Evolutionary conservation across 2,329 filamentous ascomycete species (phyloP).

Genomic region (Trichoderma cornu-damae): DNA sequence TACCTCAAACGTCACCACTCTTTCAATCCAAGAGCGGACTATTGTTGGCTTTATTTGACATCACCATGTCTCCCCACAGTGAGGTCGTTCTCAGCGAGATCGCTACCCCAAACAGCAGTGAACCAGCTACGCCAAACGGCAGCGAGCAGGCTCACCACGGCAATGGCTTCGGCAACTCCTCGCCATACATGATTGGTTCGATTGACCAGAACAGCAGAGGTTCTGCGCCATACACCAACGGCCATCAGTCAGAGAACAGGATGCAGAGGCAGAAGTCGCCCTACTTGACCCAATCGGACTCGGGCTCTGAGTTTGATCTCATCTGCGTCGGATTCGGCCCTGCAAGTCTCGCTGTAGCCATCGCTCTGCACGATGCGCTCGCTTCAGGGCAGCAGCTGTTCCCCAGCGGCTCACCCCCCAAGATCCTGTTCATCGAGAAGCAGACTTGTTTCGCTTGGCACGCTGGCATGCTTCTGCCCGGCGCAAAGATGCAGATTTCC

Average conservation of each 20-base stretch:
- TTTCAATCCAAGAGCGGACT: not conserved
- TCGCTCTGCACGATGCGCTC: conserved; percentile 79
- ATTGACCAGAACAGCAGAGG: conserved; percentile 17
- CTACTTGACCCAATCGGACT: conserved; percentile 45
- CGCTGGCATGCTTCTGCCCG: conserved; percentile 88
- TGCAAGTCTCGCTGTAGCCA: conserved; percentile 80
- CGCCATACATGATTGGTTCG: conserved; percentile 2
- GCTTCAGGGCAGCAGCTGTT: conserved; percentile 43
- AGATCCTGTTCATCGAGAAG: conserved; percentile 82
- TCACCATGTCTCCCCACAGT: conserved; percentile 35
- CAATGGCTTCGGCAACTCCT: not conserved
- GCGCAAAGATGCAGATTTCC: conserved; percentile 94
- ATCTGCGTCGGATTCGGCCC: conserved; percentile 91
- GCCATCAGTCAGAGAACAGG: conserved; percentile 13
- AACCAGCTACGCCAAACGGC: conserved; percentile 20
- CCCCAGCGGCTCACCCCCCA: conserved; percentile 49
- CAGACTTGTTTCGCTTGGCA: conserved; percentile 86
- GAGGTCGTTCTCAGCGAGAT: conserved; percentile 29
- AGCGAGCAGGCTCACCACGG: conserved; percentile 16
- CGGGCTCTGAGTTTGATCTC: conserved; percentile 70
- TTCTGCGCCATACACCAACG: conserved; percentile 20
- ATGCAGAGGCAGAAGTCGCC: conserved; percentile 20
- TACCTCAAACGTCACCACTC: conserved; percentile 4
- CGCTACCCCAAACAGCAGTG: conserved; percentile 16
- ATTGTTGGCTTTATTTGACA: not conserved